Base-by-base conservation (phyloP, 805 yeast genomes). In the Scheffersomyces amazonensis region DNA sequence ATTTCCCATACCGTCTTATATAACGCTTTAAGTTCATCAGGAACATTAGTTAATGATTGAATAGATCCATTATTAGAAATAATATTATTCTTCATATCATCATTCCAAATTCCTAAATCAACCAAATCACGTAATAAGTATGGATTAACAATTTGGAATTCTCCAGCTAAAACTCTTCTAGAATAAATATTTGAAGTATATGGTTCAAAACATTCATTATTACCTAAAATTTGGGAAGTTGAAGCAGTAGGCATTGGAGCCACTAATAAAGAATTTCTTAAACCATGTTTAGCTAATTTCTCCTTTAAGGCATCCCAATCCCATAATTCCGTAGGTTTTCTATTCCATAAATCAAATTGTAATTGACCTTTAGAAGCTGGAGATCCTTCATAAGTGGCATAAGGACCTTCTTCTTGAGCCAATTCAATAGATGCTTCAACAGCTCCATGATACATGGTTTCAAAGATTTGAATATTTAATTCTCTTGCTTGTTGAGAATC, bases 231-330 rank as follows among this genome's bases (percentile, higher is more conserved):
- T 56, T 77, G 83, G 8, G 82, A 77, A 4, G 82, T 77, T 17
- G 82, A 77, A n/a, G 82, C 82, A 42, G 83, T 77, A 31, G 83
- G 83, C 83, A 77, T 77, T 43, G 81, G 81, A 1, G 83, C 83
- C 44, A 77, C 80, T 47, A 77, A 69, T 47, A 77, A 64, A 25
- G 83, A 77, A 62, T 77, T 77, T 61, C 83, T 69, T 32, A 77
- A 50, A 32, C 83, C 83, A 52, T 69, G 64, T 45, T 66, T 63
- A 36, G 69, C 67, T 51, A 77, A 60, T 41, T 66, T 61, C 43
- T 62, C 69, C 58, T 76, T 77, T 49, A 77, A 62, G n/a, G 61
- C 37, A 48, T 75, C 81, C 83, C 83, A 77, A 49, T 76, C 78
- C 68, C 71, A 77, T 54, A 76, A 62, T 46, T 72, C 77, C 32